Conservation (phyloP, 805 yeast genomes). For the Ogataea philodendri region DNA sequence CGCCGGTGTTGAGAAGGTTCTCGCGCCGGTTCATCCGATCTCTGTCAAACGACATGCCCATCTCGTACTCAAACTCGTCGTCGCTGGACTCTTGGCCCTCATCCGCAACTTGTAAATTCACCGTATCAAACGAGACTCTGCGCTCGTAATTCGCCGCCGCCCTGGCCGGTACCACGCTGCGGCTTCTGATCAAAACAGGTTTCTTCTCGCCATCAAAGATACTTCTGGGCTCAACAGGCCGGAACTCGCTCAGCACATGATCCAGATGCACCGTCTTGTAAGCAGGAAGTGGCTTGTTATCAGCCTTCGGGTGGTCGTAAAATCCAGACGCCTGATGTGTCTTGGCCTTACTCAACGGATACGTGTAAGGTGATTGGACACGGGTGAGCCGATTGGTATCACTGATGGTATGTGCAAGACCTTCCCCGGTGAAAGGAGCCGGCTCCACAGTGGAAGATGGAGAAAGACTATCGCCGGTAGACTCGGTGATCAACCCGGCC, state of each 20-base stretch:
- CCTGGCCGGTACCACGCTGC: not conserved
- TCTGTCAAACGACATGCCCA: slow-evolving; percentile 14
- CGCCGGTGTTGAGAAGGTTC: slow-evolving; percentile 19
- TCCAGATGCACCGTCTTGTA: slow-evolving; percentile 28
- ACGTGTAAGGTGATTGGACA: slow-evolving; percentile 11
- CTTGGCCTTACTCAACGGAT: slow-evolving; percentile 21
- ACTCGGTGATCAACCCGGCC: slow-evolving; percentile 3
- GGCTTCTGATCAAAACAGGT: slow-evolving; percentile 3
- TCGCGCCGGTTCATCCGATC: slow-evolving; percentile 13
- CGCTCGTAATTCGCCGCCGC: slow-evolving; percentile 14
- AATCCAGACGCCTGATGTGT: slow-evolving; percentile 27
- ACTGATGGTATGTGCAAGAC: not conserved
- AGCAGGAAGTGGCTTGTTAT: slow-evolving; percentile 10
- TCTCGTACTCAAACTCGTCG: slow-evolving; percentile 24
- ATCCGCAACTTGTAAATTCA: slow-evolving; percentile 39
- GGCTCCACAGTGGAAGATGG: slow-evolving; percentile 13
- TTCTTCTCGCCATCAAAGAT: slow-evolving; percentile 11
- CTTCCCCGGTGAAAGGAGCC: slow-evolving; percentile 9
- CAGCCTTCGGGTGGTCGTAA: slow-evolving; percentile 11
- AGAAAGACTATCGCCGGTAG: slow-evolving; percentile 11
- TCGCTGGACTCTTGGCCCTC: slow-evolving; percentile 18
- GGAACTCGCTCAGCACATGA: slow-evolving; percentile 17
- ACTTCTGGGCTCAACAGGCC: slow-evolving; percentile 24
- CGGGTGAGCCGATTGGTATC: not conserved
- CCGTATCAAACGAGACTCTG: slow-evolving; percentile 55